A percentile compares a stretch with the other conserved stretches of the same genome.
These are phyloP conservation scores for Galerina sulciceps DNA, from an alignment of 768 basidiomycete species.

Conservation along the genomic window DNA sequence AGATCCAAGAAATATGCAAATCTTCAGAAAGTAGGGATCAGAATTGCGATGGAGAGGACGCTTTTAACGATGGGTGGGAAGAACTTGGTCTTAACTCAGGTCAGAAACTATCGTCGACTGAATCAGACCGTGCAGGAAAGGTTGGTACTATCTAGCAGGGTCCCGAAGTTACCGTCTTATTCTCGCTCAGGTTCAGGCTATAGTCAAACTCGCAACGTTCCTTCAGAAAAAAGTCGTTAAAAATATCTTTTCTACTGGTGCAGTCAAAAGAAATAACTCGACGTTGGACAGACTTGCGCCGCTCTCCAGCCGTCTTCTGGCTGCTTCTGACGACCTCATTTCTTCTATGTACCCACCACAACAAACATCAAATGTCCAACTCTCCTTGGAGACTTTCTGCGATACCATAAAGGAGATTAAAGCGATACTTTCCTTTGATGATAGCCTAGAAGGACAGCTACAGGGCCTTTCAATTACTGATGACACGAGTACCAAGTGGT, in stretches of 20 bases:
- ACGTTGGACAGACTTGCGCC: constrained; percentile 55
- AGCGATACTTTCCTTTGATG: constrained; percentile 27
- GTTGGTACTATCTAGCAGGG: constrained; percentile 33
- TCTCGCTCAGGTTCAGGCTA: constrained; percentile 51
- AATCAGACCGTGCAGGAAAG: constrained; percentile 63
- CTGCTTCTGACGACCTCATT: constrained; percentile 67
- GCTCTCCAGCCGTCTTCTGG: constrained; percentile 54
- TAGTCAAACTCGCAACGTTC: constrained; percentile 62
- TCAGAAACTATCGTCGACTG: constrained; percentile 48
- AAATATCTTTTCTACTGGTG: constrained; percentile 46
- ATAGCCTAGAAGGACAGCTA: constrained; percentile 33
- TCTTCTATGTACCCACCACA: constrained; percentile 72
- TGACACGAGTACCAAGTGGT: constrained; percentile 59
- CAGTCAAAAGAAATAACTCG: constrained; percentile 19
- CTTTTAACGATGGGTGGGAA: constrained; percentile 64
- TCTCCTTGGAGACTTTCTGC: constrained; percentile 42
- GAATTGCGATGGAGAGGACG: constrained; percentile 36
- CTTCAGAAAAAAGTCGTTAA: constrained; percentile 65
- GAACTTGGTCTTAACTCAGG: constrained; percentile 59
- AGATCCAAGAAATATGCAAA: constrained; percentile 59
- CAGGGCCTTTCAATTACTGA: constrained; percentile 29
- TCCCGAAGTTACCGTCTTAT: constrained; percentile 1
- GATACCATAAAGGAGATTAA: constrained; percentile 41
- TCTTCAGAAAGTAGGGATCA: constrained; percentile 31
- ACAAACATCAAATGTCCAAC: constrained; percentile 42